Evolutionary conservation across 345 rosid genomes (phyloP).

Genomic region (Brassica rapa): DNA sequence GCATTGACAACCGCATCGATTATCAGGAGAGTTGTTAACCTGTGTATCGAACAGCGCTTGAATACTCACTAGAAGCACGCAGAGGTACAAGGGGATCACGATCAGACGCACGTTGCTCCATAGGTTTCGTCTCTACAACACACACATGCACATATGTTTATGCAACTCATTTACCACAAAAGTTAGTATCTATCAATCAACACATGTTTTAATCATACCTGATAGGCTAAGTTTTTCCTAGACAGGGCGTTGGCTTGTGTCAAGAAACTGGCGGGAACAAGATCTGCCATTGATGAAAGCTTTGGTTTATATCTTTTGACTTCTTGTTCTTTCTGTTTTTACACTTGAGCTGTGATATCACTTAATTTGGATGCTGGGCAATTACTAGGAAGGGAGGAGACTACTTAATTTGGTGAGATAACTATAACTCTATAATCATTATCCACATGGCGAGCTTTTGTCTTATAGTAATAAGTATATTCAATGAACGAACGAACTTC

Average conservation of each 20-base stretch:
- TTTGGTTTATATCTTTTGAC: background rate
- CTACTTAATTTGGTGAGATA: background rate
- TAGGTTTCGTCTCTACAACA: constrained; percentile 70
- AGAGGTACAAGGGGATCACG: constrained; percentile 65
- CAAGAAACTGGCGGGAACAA: constrained; percentile 15
- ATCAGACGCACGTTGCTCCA: constrained; percentile 71
- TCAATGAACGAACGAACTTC: background rate
- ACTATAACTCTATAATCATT: background rate
- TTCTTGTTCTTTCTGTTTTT: background rate
- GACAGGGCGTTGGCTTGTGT: constrained; percentile 11
- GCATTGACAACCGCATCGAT: constrained; percentile 66
- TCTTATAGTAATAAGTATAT: background rate
- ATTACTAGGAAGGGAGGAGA: background rate
- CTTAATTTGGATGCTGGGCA: background rate
- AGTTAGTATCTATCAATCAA: background rate
- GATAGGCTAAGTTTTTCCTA: constrained; percentile 8
- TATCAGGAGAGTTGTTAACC: constrained; percentile 31
- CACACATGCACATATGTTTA: constrained; percentile 4
- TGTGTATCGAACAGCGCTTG: constrained; percentile 53
- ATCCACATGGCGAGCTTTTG: background rate
- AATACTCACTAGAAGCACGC: constrained; percentile 53
- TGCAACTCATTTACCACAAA: background rate
- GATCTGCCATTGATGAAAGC: background rate
- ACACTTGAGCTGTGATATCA: background rate
- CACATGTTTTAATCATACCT: constrained; percentile 1